Conservation (phyloP, 2,329 filamentous ascomycete species). For the Fusarium virguliforme region DNA sequence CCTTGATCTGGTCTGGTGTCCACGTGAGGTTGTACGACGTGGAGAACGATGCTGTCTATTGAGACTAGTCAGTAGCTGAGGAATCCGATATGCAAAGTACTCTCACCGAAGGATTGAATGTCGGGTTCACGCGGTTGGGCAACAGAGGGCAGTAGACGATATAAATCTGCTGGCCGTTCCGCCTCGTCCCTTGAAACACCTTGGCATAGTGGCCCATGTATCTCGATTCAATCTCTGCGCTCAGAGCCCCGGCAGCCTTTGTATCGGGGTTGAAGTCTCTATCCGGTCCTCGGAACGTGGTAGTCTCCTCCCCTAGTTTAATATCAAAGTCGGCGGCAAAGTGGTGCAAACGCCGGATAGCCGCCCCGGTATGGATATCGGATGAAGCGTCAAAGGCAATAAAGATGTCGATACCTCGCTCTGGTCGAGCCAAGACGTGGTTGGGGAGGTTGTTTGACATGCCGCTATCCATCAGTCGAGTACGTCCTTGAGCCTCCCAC, state of each 20-base stretch:
- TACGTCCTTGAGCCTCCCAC: slow-evolving; percentile 46
- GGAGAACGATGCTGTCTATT: slow-evolving; percentile 38
- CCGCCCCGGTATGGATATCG: slow-evolving; percentile 37
- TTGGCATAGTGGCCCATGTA: slow-evolving; percentile 29
- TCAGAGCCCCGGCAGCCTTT: rapidly evolving
- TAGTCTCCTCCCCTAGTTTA: slow-evolving; percentile 17
- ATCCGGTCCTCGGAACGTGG: not conserved
- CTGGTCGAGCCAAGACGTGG: slow-evolving; percentile 37
- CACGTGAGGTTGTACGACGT: slow-evolving; percentile 48
- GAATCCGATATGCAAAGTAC: not conserved
- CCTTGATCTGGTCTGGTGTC: slow-evolving; percentile 41
- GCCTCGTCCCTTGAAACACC: slow-evolving; percentile 35
- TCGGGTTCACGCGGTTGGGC: slow-evolving; percentile 20
- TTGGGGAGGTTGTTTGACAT: slow-evolving; percentile 49
- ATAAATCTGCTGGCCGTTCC: slow-evolving; percentile 28
- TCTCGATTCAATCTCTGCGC: not conserved
- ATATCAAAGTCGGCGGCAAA: slow-evolving; percentile 45
- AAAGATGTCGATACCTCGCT: slow-evolving; percentile 38
- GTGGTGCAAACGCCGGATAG: slow-evolving; percentile 38
- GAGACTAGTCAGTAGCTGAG: not conserved
- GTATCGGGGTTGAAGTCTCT: not conserved
- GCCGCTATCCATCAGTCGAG: slow-evolving; percentile 42
- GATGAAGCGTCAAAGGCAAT: slow-evolving; percentile 45
- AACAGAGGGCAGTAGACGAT: slow-evolving; percentile 44
- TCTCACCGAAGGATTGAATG: slow-evolving; percentile 41